Base-by-base conservation (phyloP, 345 rosid species). In the Aquilaria sinensis region DNA sequence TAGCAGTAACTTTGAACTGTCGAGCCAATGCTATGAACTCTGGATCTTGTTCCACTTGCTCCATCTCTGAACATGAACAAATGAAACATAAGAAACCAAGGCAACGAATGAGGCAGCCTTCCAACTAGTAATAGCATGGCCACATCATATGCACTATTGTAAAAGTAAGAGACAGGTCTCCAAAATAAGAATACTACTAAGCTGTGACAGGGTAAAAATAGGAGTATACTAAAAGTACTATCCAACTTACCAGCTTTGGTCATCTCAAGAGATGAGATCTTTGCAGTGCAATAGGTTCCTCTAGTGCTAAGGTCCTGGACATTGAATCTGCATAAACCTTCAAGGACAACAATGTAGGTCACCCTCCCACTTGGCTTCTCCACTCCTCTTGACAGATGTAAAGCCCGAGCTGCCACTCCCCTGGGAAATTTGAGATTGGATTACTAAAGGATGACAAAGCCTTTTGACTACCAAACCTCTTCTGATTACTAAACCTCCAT, bases 341-440 rank as follows among this genome's bases (percentile, higher is more conserved):
- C 99, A 51, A 94, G 99, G 55, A 94, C 96, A 62, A 94, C 99
- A 63, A 85, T 88, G 75, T 94, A 94, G 0, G 99, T 94, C 60
- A 94, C 96, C 77, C 97, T 88, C 70, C 99, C 99, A 74, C 99
- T 94, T 10, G 99, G 99, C 76, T 94, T 94, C 82, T 94, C 99
- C 76, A 94, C 99, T 56, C 97, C 99, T 77, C 99, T 85, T 12
- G 99, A 94, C 16, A 94, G 81, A 78, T 94, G 99, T 66, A 94
- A 74, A 56, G 99, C 97, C 55, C 97, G 99, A 68, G 99, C 99
- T 13, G 96, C 96, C 61, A 88, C 99, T 66, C 99, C 99, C 82
- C 99, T 94, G 54, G 66, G 34, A 41, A 71, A 63, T 60, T 13
- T 47, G 65, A 64, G 43, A 37, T 37, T 37, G 43, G 43, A 37